Conservation (phyloP, 2,329 filamentous ascomycete genomes). For the Arachnopeziza araneosa region DNA sequence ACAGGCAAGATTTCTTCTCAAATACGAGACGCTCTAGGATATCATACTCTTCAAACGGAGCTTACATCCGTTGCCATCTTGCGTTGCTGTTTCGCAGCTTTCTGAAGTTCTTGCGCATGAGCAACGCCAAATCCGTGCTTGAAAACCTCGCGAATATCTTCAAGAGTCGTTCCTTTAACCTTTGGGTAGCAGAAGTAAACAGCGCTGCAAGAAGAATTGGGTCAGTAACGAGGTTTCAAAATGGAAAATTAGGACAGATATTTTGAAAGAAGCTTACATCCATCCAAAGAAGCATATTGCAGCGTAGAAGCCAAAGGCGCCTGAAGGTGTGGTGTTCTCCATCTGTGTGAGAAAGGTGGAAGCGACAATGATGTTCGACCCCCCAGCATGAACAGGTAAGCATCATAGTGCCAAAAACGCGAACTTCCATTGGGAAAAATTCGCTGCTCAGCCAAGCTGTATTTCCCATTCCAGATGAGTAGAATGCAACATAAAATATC, state of each 20-base stretch:
- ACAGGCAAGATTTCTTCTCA: too few relatives aligned
- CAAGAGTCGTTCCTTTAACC: constrained; percentile 47
- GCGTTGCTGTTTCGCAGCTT: constrained; percentile 8
- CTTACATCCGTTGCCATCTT: not conserved
- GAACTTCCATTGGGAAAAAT: constrained; percentile 53
- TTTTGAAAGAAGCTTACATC: constrained; percentile 18
- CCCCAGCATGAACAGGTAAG: constrained; percentile 58
- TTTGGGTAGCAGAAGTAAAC: constrained; percentile 48
- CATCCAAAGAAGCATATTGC: constrained; percentile 43
- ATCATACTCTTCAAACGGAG: too few relatives aligned
- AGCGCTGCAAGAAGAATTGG: constrained; percentile 15
- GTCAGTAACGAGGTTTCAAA: too few relatives aligned
- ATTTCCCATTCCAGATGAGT: constrained; percentile 38
- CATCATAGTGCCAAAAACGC: constrained; percentile 60
- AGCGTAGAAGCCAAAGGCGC: constrained; percentile 47
- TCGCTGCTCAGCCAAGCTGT: constrained; percentile 39
- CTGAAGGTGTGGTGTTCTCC: constrained; percentile 47
- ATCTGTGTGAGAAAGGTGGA: constrained; percentile 61
- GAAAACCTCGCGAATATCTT: constrained; percentile 45
- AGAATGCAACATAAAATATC: constrained; percentile 33
- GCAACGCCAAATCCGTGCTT: constrained; percentile 41
- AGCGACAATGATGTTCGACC: constrained; percentile 35
- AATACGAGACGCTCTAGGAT: too few relatives aligned
- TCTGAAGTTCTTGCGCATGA: constrained; percentile 34
- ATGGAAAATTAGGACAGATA: too few relatives aligned